Evolutionary conservation across 2,329 filamentous ascomycete species (phyloP).

Genomic region (Decorospora gaudefroyi): DNA sequence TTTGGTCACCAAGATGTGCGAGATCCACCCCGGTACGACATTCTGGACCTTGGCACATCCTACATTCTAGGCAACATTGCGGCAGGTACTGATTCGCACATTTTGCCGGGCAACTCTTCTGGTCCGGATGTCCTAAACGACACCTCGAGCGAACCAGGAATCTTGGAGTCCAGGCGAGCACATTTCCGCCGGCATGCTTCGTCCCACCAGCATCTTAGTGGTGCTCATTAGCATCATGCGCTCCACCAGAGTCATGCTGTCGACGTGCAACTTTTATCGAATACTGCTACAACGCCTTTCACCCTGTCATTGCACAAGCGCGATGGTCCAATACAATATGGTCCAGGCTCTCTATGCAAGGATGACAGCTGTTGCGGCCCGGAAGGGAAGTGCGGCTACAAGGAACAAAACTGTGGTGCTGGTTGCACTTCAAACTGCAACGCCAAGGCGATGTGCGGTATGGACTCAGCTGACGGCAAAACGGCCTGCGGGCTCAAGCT

Average conservation of each 20-base stretch:
- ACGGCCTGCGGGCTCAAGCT: conserved; percentile 19
- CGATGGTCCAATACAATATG: conserved; percentile 18
- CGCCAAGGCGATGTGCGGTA: conserved; percentile 2
- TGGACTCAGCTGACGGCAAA: conserved; percentile 4
- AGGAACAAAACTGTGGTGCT: conserved; percentile 12
- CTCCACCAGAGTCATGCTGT: background rate
- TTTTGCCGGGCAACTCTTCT: background rate
- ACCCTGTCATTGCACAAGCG: conserved; percentile 7
- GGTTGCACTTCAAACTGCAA: conserved; percentile 5
- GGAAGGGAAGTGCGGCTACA: conserved; percentile 11
- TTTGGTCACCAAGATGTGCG: conserved; percentile 2
- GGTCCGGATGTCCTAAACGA: too few species aligned
- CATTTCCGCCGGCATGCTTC: conserved; percentile 1
- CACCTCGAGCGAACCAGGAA: background rate
- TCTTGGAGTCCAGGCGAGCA: background rate
- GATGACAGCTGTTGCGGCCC: conserved; percentile 12
- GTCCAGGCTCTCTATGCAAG: conserved; percentile 11
- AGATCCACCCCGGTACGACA: conserved; percentile 1
- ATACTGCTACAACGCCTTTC: background rate
- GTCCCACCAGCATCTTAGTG: background rate
- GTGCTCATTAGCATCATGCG: background rate
- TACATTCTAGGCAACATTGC: conserved; percentile 10
- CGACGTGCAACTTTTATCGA: background rate
- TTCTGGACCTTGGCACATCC: conserved; percentile 8
- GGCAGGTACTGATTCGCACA: background rate